Evolutionary conservation across 139 green algal genomes (phyloP), one percentile per base, ranked within the genome.

Genomic region (Coelastrella sp.): DNA sequence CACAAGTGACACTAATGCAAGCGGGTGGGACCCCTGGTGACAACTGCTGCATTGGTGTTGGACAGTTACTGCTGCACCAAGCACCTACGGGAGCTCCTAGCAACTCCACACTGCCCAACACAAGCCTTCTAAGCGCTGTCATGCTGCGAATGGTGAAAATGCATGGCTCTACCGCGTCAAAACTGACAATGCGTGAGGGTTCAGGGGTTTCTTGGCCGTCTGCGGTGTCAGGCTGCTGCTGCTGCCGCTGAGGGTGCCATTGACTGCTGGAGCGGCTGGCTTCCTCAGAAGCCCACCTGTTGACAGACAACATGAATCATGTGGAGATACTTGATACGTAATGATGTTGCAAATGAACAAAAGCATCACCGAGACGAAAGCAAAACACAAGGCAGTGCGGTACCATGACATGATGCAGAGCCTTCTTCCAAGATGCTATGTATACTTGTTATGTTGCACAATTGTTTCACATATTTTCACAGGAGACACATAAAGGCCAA

Each of bases 51-150:
- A 43, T 66, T 48, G 51, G 73, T 27, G 17, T 80, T 38, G 38
- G 74, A 40, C 25, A 74, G 83, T 88, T 86, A 79, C 88, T 93
- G 59, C 78, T 78, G 79, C 75, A 84, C 67, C 79, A 86, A 37
- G 11, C 37, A 0, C 68, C 78, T 57, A 96, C 76, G 0, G 91
- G 87, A 25, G 87, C 90, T 0, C 93, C 93, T 71, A 96, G 85
- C 72, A 96, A 86, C 30, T 83, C 73, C 57, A 93, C 63, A 81
- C 77, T 84, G 23, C 88, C 91, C 13, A 91, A 63, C 23, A 92
- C 68, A 21, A 96, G 84, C 27, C 73, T 60, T 38, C 74, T 89
- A 63, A 85, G 53, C 3, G 86, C 81, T 19, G 41, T 62, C 4
- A 41, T 43, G 6, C 77, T 83, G 48, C 77, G 63, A 5, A 91